Evolutionary conservation across 148 eudicot genomes (phyloP).

Genomic region (Euryodendron excelsum): DNA sequence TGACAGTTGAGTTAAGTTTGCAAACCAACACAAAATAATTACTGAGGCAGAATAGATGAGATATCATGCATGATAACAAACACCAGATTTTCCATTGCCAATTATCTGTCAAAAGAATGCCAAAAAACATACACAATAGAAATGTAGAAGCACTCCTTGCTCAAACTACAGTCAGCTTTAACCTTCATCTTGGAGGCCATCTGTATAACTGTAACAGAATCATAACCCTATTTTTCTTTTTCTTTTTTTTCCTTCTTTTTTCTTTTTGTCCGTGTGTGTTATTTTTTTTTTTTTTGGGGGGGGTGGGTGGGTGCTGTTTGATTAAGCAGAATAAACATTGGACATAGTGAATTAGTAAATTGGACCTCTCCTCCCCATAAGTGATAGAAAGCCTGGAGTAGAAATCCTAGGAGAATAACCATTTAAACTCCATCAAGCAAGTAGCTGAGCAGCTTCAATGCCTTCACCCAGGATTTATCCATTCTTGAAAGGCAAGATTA

Average conservation of each 20-base stretch:
- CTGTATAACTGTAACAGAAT: background rate
- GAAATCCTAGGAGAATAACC: background rate
- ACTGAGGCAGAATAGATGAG: background rate
- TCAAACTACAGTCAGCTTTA: background rate
- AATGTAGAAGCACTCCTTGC: background rate
- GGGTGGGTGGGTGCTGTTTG: too few species aligned
- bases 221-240: background rate
- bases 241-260: too few species aligned
- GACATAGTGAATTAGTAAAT: too few species aligned
- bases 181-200: slow-evolving; percentile 8
- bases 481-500: background rate
- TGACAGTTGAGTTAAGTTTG: background rate
- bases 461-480: background rate
- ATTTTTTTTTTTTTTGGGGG: too few species aligned
- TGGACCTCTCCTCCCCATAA: too few species aligned
- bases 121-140: background rate
- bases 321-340: too few species aligned
- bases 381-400: too few species aligned
- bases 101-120: background rate
- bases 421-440: background rate
- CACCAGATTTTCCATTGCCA: background rate
- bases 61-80: background rate
- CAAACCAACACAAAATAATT: background rate
- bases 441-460: background rate
- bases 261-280: too few species aligned